Conservation (phyloP, 768 basidiomycete species). For the Panellus pusillus region DNA sequence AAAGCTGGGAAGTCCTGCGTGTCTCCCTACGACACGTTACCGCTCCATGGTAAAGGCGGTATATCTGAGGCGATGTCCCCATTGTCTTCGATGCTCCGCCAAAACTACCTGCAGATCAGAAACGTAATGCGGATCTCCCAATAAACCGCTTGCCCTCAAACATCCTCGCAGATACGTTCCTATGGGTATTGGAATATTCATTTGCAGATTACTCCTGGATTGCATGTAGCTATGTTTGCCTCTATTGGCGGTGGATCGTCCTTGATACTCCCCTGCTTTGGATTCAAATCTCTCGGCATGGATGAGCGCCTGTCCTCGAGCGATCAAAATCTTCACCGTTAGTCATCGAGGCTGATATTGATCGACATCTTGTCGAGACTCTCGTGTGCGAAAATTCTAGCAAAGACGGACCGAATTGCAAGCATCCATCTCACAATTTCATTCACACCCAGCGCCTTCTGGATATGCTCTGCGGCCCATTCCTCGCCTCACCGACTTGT, state of each 20-base stretch:
- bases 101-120: neutral
- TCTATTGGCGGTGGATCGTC: neutral
- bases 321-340: constrained; percentile 1
- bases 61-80: neutral
- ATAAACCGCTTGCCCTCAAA: neutral
- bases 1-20: neutral
- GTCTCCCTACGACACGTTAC: too few relatives aligned
- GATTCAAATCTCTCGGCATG: constrained; percentile 4
- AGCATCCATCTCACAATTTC: neutral
- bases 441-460: neutral
- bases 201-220: neutral
- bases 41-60: too few relatives aligned
- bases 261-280: constrained; percentile 2
- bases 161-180: neutral
- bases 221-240: constrained; percentile 1
- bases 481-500: neutral
- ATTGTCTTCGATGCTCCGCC: neutral
- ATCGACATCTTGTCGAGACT: neutral
- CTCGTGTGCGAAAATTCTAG: neutral
- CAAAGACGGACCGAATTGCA: neutral
- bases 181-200: neutral
- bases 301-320: neutral
- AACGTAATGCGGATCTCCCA: neutral
- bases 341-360: neutral
- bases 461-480: neutral